phyloP scores from a whole-genome alignment of 331 rosid genomes.

The Pyrus hybrid region DNA sequence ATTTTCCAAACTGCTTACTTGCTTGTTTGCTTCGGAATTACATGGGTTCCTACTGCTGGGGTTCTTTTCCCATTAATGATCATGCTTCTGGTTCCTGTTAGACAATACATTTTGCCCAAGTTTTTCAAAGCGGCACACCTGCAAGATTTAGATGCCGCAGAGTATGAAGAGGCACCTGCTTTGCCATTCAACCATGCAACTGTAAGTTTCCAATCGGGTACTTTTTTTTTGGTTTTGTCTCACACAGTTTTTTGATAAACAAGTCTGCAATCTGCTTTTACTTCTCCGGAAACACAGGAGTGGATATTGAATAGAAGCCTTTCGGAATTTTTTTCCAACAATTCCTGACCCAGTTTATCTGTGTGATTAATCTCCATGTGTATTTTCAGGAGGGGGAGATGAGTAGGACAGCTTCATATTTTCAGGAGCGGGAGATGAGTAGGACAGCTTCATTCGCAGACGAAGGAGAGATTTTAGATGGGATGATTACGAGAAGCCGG shows the following conservation, averaged over 20 bases:
- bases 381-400: slow-evolving; percentile 36
- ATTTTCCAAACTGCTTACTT: slow-evolving; percentile 60
- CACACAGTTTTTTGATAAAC: neutral
- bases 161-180: slow-evolving; percentile 59
- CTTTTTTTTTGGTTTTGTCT: neutral
- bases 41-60: slow-evolving; percentile 78
- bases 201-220: slow-evolving; percentile 24
- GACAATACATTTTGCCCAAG: slow-evolving; percentile 74
- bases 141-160: slow-evolving; percentile 80
- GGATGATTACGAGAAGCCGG: slow-evolving; percentile 48
- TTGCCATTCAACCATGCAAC: slow-evolving; percentile 29
- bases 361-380: neutral
- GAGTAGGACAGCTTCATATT: too few species aligned
- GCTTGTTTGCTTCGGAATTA: slow-evolving; percentile 67
- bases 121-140: slow-evolving; percentile 64
- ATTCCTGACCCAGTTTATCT: neutral
- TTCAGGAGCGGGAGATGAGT: too few species aligned
- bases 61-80: slow-evolving; percentile 74
- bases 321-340: neutral
- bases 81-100: slow-evolving; percentile 80
- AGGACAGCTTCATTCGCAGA: slow-evolving; percentile 47
- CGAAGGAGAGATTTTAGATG: slow-evolving; percentile 60
- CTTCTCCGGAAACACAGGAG: neutral
- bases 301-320: neutral
- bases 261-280: neutral